A percentile compares a stretch with the other conserved stretches of the same genome.
phyloP scores from a whole-genome alignment of 768 basidiomycete species.

The Psilocybe azurescens region DNA sequence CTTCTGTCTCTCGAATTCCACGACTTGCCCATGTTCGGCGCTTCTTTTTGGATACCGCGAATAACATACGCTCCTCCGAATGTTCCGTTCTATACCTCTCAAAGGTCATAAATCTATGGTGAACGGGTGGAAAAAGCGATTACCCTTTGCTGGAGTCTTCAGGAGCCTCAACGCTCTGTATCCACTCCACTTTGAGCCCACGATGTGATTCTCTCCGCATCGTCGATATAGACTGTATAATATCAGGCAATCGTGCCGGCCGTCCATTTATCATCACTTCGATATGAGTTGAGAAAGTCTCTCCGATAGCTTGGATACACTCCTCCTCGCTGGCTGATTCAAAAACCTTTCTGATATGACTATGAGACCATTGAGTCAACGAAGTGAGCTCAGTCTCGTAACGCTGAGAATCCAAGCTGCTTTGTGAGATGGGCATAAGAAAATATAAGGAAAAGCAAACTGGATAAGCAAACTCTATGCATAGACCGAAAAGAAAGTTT shows the following conservation, averaged over 20 bases:
- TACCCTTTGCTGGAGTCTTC: constrained; percentile 49
- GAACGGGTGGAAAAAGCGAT: background rate
- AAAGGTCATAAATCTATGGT: background rate
- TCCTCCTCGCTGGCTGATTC: constrained; percentile 52
- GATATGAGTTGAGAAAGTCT: constrained; percentile 50
- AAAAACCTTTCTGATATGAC: constrained; percentile 55
- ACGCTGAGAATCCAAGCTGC: too few species aligned
- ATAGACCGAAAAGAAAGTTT: too few species aligned
- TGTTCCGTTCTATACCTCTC: constrained; percentile 44
- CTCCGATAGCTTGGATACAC: constrained; percentile 44
- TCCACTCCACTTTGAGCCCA: constrained; percentile 56
- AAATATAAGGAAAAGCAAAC: too few species aligned
- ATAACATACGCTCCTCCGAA: constrained; percentile 58
- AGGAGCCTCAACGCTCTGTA: constrained; percentile 48
- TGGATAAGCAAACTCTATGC: background rate
- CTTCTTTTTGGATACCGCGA: constrained; percentile 46
- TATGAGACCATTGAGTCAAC: constrained; percentile 54
- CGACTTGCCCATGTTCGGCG: constrained; percentile 35
- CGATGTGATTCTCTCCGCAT: constrained; percentile 44
- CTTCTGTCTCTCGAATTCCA: constrained; percentile 54
- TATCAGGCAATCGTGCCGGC: constrained; percentile 40
- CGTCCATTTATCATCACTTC: constrained; percentile 49
- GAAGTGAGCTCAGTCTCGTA: constrained; percentile 36
- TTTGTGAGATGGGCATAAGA: too few species aligned
- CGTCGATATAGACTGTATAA: constrained; percentile 46